Evolutionary conservation across 2,329 filamentous ascomycete species (phyloP).

Genomic region (Colletotrichum noveboracense): DNA sequence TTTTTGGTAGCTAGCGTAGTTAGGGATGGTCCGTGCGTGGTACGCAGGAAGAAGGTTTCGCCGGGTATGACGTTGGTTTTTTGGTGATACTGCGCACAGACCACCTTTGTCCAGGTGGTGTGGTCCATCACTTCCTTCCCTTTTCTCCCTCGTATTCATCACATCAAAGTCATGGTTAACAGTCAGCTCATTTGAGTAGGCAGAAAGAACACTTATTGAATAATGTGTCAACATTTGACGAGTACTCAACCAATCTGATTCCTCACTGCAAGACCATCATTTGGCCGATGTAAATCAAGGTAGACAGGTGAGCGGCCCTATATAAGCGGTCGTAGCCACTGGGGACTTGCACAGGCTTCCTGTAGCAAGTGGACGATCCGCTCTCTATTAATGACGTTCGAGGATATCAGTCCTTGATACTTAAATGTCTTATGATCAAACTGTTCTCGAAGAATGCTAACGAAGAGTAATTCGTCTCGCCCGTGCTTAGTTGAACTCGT

Average conservation of each 20-base stretch:
- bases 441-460: no score
- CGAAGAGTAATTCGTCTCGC: no score
- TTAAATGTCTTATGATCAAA: no score
- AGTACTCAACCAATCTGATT: neutral
- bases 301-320: neutral
- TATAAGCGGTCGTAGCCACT: neutral
- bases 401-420: no score
- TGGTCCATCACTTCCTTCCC: neutral
- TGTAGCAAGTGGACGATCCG: no score
- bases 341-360: no score
- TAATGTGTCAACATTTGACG: neutral
- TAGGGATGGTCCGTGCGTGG: neutral
- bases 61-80: constrained; percentile 10
- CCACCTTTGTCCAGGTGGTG: neutral
- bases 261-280: neutral
- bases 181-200: neutral
- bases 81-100: neutral
- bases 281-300: neutral
- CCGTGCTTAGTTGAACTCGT: no score
- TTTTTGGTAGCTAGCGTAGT: constrained; percentile 18
- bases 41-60: neutral
- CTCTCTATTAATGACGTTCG: no score
- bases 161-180: fast-evolving
- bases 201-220: neutral
- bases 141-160: fast-evolving